Percentiles rank a stretch among this genome's conserved stretches.
phyloP scores from a whole-genome alignment of 352 stramenopile species.

The Phytophthora megakarya region DNA sequence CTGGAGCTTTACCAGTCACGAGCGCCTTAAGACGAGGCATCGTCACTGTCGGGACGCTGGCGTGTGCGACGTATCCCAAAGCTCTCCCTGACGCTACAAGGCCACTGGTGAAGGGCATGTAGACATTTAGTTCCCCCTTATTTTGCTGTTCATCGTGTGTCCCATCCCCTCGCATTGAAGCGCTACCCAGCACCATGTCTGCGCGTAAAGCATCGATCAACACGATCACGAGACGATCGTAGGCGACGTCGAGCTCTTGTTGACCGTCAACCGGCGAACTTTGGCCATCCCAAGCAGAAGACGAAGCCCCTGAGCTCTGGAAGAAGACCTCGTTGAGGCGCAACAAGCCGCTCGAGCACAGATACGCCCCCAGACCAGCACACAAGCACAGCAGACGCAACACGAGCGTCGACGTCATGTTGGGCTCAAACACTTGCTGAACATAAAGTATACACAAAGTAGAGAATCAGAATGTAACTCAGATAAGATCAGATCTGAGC shows the following conservation, averaged over 20 bases:
- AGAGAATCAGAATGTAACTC: not conserved
- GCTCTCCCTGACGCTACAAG: conserved; percentile 57
- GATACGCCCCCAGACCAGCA: conserved; percentile 49
- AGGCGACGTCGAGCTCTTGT: conserved; percentile 32
- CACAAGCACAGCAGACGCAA: conserved; percentile 44
- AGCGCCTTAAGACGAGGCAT: conserved; percentile 90
- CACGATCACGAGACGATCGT: conserved; percentile 85
- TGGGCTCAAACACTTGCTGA: conserved; percentile 3
- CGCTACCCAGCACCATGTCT: conserved; percentile 85
- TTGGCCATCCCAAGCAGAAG: conserved; percentile 6
- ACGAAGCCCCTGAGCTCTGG: conserved; percentile 16
- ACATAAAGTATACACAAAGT: conserved; percentile 19
- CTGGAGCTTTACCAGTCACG: conserved; percentile 80
- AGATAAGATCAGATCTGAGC: conserved; percentile 13
- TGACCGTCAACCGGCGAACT: not conserved
- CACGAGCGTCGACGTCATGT: conserved; percentile 21
- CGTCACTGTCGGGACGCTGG: conserved; percentile 87
- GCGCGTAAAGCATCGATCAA: conserved; percentile 87
- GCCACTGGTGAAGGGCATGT: conserved; percentile 72
- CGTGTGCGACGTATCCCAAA: conserved; percentile 77
- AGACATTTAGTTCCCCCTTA: conserved; percentile 54
- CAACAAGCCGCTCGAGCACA: conserved; percentile 60
- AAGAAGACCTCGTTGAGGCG: conserved; percentile 63
- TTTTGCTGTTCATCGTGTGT: not conserved
- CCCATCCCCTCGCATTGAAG: conserved; percentile 42